These are phyloP conservation scores for Echinochloa phyllopogon DNA, from an alignment of 176 grass and related monocot genomes.

Conservation along the genomic window DNA sequence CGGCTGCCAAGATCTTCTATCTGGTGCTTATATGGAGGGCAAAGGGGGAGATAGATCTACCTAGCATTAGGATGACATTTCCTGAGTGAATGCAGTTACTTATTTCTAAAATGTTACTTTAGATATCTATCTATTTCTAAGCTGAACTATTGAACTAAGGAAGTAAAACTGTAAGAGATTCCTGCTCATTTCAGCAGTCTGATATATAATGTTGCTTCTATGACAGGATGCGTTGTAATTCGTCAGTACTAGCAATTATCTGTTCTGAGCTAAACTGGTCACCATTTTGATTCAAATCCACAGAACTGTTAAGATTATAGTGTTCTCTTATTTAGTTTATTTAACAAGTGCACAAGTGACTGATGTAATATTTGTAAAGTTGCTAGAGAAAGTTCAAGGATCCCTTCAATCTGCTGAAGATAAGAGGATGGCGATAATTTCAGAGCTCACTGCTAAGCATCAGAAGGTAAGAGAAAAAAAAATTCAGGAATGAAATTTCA, in stretches of 20 bases:
- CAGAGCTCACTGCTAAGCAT: conserved; percentile 85
- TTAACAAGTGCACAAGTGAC: conserved; percentile 19
- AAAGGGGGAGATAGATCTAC: conserved; percentile 3
- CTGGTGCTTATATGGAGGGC: conserved; percentile 21
- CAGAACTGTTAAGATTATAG: neutral
- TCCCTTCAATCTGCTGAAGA: conserved; percentile 84
- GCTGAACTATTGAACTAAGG: conserved; percentile 50
- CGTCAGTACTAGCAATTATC: conserved; percentile 21
- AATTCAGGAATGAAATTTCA: conserved; percentile 34
- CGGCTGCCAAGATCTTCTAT: conserved; percentile 8
- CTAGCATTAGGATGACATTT: neutral
- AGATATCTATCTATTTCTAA: neutral
- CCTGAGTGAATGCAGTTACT: conserved; percentile 22
- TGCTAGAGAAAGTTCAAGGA: conserved; percentile 90
- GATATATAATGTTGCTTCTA: conserved; percentile 30
- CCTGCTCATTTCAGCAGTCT: neutral
- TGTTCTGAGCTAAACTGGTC: conserved; percentile 35
- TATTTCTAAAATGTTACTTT: conserved; percentile 28
- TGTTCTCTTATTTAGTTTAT: conserved; percentile 20
- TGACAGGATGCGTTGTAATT: conserved; percentile 13
- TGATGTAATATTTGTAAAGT: conserved; percentile 61
- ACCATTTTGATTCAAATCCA: neutral
- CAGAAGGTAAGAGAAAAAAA: conserved; percentile 66
- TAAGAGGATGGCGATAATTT: conserved; percentile 67
- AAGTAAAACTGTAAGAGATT: neutral